Evolutionary conservation across 345 rosid species (phyloP).

Genomic region (Hypericum perforatum): DNA sequence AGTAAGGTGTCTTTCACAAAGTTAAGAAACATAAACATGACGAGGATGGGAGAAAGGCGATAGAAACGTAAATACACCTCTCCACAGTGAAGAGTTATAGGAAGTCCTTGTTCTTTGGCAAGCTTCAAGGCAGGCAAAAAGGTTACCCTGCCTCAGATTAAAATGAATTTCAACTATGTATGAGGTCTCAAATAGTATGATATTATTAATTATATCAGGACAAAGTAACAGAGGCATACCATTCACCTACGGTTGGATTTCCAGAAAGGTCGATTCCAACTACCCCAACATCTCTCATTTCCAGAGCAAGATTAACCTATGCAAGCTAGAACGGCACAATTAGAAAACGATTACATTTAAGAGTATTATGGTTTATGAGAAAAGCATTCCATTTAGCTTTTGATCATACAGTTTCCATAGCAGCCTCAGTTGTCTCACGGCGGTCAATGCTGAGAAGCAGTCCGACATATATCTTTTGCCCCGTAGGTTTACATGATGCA

Average conservation of each 20-base stretch:
- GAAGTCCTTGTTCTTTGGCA: conserved; percentile 69
- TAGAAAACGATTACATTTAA: conserved; percentile 6
- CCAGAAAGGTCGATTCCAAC: conserved; percentile 97
- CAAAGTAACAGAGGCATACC: conserved; percentile 31
- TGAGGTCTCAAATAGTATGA: neutral
- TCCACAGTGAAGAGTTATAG: conserved; percentile 87
- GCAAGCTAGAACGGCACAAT: conserved; percentile 2
- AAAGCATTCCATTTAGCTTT: neutral
- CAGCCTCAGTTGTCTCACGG: conserved; percentile 74
- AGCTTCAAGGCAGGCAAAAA: conserved; percentile 72
- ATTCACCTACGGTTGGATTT: conserved; percentile 79
- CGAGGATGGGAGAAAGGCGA: neutral
- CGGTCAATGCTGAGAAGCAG: conserved; percentile 98
- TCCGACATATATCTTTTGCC: conserved; percentile 69
- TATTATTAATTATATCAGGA: neutral
- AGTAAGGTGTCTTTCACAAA: conserved; percentile 16
- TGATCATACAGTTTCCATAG: conserved; percentile 82
- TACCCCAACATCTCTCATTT: conserved; percentile 65
- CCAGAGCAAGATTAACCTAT: conserved; percentile 84
- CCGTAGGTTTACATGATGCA: conserved; percentile 26
- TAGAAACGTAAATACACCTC: conserved; percentile 47
- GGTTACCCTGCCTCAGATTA: conserved; percentile 45
- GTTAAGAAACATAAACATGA: neutral
- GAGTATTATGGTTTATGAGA: neutral
- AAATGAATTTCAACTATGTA: conserved; percentile 8